Evolutionary conservation across 148 eudicot genomes (phyloP).

Genomic region (Dysphania ambrosioides): DNA sequence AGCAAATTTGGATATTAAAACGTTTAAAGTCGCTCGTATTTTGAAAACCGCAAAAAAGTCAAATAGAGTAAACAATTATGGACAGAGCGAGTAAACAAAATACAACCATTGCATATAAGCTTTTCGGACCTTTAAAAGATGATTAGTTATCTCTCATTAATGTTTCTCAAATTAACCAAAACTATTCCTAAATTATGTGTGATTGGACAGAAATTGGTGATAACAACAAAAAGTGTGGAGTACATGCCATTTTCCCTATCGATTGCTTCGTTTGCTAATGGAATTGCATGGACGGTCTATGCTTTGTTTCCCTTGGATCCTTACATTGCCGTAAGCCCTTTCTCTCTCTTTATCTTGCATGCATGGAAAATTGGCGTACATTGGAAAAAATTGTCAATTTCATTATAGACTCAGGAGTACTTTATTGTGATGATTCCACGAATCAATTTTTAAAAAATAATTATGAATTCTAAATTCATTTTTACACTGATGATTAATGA

Average conservation of each 20-base stretch:
- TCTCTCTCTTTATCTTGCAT: constrained; percentile 7
- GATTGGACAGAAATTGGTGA: constrained; percentile 70
- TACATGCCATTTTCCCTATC: constrained; percentile 81
- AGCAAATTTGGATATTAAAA: too few species aligned
- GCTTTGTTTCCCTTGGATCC: constrained; percentile 71
- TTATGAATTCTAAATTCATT: too few species aligned
- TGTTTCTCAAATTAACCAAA: neutral
- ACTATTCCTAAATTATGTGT: neutral
- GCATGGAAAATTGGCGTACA: too few species aligned
- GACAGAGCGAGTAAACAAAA: too few species aligned
- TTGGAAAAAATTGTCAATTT: too few species aligned
- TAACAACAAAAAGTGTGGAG: constrained; percentile 78
- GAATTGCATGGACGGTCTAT: constrained; percentile 70
- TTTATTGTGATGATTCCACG: too few species aligned
- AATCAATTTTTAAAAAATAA: too few species aligned
- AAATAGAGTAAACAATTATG: too few species aligned
- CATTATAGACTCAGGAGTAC: too few species aligned
- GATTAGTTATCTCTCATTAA: neutral
- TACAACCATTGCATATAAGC: neutral
- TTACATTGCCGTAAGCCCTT: constrained; percentile 48
- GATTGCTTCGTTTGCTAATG: constrained; percentile 66
- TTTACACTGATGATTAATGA: too few species aligned
- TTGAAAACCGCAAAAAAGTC: too few species aligned
- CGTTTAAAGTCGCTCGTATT: too few species aligned
- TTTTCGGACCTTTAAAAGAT: neutral